Evolutionary conservation across 495 filamentous ascomycete genomes (phyloP).

Genomic region (Podospora comata): DNA sequence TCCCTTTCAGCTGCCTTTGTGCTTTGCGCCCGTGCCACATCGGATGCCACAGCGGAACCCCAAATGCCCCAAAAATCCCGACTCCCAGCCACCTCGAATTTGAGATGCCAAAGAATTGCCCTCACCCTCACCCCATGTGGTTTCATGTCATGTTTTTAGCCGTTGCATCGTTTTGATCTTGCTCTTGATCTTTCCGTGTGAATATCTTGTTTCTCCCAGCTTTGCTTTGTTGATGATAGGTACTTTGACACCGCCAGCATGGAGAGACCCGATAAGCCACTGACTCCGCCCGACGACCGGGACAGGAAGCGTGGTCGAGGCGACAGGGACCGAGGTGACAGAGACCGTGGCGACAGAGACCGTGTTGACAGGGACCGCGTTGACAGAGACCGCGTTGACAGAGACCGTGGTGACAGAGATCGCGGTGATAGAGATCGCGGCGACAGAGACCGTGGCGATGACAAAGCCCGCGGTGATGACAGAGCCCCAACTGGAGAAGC

Average conservation of each 20-base stretch:
- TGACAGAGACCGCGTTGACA: not conserved
- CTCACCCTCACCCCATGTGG: not conserved
- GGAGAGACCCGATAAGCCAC: slow-evolving; percentile 1
- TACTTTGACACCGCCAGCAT: not conserved
- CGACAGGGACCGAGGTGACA: not conserved
- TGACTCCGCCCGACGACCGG: not conserved
- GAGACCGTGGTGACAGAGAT: not conserved
- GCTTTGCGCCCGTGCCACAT: not conserved
- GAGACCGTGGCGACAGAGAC: not conserved
- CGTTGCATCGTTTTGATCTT: not conserved
- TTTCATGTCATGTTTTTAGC: not conserved
- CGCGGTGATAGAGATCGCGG: not conserved
- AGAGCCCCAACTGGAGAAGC: not conserved
- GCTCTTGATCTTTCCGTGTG: not conserved
- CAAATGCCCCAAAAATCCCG: not conserved
- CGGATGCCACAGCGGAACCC: not conserved
- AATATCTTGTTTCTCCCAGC: not conserved
- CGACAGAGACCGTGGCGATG: not conserved
- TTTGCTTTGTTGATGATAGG: not conserved
- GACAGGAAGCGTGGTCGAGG: not conserved
- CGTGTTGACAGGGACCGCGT: not conserved
- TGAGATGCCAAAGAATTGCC: not conserved
- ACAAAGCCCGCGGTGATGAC: not conserved
- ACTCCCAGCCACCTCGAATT: slow-evolving; percentile 1
- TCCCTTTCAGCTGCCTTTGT: not conserved